Base-by-base conservation (phyloP, 176 grass and related monocot genomes). In the Aegilops tauschii region DNA sequence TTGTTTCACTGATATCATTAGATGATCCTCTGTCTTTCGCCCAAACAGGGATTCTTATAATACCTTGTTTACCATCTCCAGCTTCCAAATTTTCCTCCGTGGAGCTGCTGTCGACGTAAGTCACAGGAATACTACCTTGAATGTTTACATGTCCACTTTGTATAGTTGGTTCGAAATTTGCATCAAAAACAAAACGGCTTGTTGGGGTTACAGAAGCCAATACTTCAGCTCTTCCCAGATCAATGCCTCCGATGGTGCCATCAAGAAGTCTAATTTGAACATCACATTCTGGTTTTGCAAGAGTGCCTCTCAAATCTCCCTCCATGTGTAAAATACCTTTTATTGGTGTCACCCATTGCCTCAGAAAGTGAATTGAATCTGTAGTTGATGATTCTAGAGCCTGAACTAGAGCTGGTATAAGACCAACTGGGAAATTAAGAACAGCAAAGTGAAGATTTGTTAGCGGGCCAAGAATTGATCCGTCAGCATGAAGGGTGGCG, bases 361-460 rank as follows among this genome's bases (percentile, higher is more conserved):
- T 91, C 76, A 98, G 87, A 88, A 93, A 94, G 83, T 96, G 94
- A 42, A 96, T 93, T 54, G 92, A 98, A 37, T 95, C 92, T 79
- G 86, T 96, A 27, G 94, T 92, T 73, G 92, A 95, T 40, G 97
- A 94, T 93, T 98, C 97, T 82, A 98, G 81, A 87, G 95, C 91
- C 82, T 98, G 97, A 84, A 91, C 93, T 84, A 98, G 86, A 52
- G 94, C 95, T 44, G 97, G 97, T 80, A 98, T 90, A 81, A 98
- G 88, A 84, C 97, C 86, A 64, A 98, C 90, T 80, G 97, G 97
- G 80, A 98, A 94, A 88, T 98, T 98, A 32, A 98, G 92, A 8
- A 98, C 97, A 77, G 97, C 97, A 84, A 98, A 98, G 82, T 98
- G 97, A 88, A 98, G 97, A 93, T 98, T 98, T 77, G 97, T 94